Percentiles rank a stretch among this genome's conserved stretches.
These are phyloP conservation scores for Miamiensis avidus DNA, from an alignment of 169 alveolate species.

Conservation along the genomic window DNA sequence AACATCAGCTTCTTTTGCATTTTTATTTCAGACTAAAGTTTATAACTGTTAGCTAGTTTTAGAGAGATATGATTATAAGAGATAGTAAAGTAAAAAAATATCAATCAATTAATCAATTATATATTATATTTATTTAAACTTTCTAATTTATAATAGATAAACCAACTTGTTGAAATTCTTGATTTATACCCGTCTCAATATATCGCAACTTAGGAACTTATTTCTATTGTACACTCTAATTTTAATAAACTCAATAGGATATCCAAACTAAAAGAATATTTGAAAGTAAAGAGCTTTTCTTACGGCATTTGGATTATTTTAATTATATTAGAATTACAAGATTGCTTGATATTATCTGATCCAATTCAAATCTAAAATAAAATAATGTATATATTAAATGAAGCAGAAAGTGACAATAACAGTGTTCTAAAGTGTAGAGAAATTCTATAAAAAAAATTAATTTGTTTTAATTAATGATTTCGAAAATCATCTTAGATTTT, in stretches of 20 bases:
- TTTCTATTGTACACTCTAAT: neutral
- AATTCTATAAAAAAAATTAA: too few relatives aligned
- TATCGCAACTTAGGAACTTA: neutral
- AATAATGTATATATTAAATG: too few relatives aligned
- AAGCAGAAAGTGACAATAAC: too few relatives aligned
- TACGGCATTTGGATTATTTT: neutral
- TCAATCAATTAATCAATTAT: too few relatives aligned
- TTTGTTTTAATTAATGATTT: too few relatives aligned
- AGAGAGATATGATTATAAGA: neutral
- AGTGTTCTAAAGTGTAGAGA: too few relatives aligned
- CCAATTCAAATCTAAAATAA: too few relatives aligned
- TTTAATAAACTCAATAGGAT: neutral
- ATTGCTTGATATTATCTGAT: neutral
- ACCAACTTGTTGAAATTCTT: neutral
- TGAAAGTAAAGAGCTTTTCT: neutral
- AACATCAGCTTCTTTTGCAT: neutral
- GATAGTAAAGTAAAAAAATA: neutral
- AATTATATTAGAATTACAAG: neutral
- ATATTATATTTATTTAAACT: too few relatives aligned
- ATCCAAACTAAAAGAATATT: neutral
- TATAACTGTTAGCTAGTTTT: too few relatives aligned
- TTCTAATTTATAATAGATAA: neutral
- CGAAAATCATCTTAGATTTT: too few relatives aligned
- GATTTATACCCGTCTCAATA: neutral
- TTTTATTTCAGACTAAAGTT: neutral